Evolutionary conservation across 1,284 basidiomycete species (phyloP).

Genomic region (Tremellales sp.): DNA sequence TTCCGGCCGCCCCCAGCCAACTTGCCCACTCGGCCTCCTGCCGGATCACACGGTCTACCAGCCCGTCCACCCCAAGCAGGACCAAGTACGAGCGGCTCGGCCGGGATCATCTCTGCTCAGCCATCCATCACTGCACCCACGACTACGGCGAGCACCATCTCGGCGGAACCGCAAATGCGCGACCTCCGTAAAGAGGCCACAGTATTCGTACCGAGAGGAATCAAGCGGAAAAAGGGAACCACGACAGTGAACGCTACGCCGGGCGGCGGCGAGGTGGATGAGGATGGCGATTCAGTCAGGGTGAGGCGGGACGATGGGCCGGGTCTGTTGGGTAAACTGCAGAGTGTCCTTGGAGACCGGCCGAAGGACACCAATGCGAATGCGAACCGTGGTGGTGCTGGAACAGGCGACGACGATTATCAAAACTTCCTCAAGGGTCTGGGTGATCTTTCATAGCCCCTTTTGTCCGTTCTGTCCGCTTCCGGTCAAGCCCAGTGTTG

Average conservation of each 20-base stretch:
- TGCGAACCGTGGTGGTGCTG: constrained; percentile 14
- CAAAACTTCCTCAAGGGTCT: constrained; percentile 42
- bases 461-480: too few species aligned
- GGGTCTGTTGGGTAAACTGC: constrained; percentile 43
- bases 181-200: constrained; percentile 90
- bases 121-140: constrained; percentile 16
- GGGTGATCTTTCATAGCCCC: too few species aligned
- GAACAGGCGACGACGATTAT: constrained; percentile 40
- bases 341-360: constrained; percentile 28
- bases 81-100: constrained; percentile 26
- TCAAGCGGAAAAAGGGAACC: constrained; percentile 39
- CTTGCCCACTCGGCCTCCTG: constrained; percentile 10
- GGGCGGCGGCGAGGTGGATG: constrained; percentile 33
- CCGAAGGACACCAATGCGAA: neutral
- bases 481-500: too few species aligned
- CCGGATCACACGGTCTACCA: constrained; percentile 17
- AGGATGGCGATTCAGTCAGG: constrained; percentile 33
- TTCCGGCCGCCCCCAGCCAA: constrained; percentile 14
- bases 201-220: constrained; percentile 67
- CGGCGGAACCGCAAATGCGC: constrained; percentile 75
- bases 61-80: constrained; percentile 21
- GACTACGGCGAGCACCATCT: constrained; percentile 52
- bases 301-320: constrained; percentile 11
- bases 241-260: constrained; percentile 40
- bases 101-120: constrained; percentile 7